phyloP scores from a whole-genome alignment of 805 yeast genomes.

The Phaffomyces antillensis region DNA sequence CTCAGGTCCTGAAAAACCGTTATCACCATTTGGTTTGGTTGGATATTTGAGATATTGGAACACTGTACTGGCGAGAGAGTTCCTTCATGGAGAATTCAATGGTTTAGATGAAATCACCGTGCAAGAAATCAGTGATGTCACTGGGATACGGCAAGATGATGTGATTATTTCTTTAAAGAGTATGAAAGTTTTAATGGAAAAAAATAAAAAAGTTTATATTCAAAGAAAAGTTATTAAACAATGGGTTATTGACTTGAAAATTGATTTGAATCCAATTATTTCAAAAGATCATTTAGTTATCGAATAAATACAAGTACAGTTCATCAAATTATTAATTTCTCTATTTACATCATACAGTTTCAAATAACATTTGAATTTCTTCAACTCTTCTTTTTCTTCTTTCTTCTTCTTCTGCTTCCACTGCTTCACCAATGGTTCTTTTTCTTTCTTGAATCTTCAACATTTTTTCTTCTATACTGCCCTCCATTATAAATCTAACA shows the following conservation, averaged over 20 bases:
- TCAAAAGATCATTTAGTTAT: conserved; percentile 1
- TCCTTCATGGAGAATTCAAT: conserved; percentile 35
- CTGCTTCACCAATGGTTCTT: conserved; percentile 71
- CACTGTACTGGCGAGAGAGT: conserved; percentile 36
- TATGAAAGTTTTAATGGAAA: conserved; percentile 37
- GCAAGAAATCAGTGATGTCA: conserved; percentile 41
- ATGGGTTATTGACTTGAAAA: conserved; percentile 14
- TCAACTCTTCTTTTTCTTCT: conserved; percentile 62
- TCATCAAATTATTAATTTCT: neutral
- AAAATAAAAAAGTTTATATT: conserved; percentile 15
- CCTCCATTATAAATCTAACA: conserved; percentile 71
- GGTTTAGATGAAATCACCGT: conserved; percentile 31
- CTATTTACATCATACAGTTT: conserved; percentile 17
- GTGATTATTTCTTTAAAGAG: conserved; percentile 49
- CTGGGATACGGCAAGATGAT: conserved; percentile 63
- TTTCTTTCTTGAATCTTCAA: conserved; percentile 80
- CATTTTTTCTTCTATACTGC: conserved; percentile 85
- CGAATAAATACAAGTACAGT: conserved; percentile 1
- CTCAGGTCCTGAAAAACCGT: conserved; percentile 91
- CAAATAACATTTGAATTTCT: conserved; percentile 63
- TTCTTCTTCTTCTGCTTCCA: conserved; percentile 70
- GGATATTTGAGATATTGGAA: conserved; percentile 79
- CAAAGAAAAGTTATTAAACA: conserved; percentile 7
- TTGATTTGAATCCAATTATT: conserved; percentile 8
- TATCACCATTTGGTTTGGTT: conserved; percentile 72